Base-by-base conservation (phyloP, 2,329 filamentous ascomycete species). In the Cladosporium sp. region DNA sequence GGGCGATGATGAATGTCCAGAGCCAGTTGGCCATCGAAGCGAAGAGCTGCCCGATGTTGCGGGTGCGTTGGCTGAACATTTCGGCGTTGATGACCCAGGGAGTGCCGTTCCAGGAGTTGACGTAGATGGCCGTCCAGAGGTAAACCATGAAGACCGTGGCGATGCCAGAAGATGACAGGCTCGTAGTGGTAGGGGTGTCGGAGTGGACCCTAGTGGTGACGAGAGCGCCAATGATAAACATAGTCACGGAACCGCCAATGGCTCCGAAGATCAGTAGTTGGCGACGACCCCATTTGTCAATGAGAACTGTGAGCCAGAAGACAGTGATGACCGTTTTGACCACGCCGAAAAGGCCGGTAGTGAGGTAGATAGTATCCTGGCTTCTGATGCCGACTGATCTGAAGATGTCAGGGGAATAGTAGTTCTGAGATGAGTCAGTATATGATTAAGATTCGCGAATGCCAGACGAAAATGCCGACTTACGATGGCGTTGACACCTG, bases 41-140 rank as follows among this genome's bases (percentile, higher is more conserved):
- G n/a, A 66, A 58, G 0, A 64, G 64, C 3, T 69, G 66, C 16
- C 68, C 68, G 0, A 70, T 55, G 61, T 66, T 66, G n/a, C 69
- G 61, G 18, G 71, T 68, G 33, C 68, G 64, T 16, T 69, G 59
- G 0, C 66, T 66, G 54, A 75, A 77, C 40, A 76, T 74, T 53
- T 77, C 76, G 2, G 72, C 72, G 7, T 71, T 71, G 46, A 75
- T 74, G 0, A 72, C 72, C 66, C 67, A 72, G 1, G 69, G 67
- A 11, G 72, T 70, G 1, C 66, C 67, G 42, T 70, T 68, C 70
- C 70, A 72, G 5, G 66, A 68, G 7, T 67, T 66, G 46, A 67
- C 74, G 44, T 77, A 77, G 58, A 78, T 77, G 32, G 33, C 28
- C 3, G 45, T 54, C 48, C 48, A 55, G 16, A 52, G 43, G 38